Evolutionary conservation across 75 land plant genomes (phyloP), one percentile per base, ranked within the genome.

Genomic region (Ceratopteris richardii): DNA sequence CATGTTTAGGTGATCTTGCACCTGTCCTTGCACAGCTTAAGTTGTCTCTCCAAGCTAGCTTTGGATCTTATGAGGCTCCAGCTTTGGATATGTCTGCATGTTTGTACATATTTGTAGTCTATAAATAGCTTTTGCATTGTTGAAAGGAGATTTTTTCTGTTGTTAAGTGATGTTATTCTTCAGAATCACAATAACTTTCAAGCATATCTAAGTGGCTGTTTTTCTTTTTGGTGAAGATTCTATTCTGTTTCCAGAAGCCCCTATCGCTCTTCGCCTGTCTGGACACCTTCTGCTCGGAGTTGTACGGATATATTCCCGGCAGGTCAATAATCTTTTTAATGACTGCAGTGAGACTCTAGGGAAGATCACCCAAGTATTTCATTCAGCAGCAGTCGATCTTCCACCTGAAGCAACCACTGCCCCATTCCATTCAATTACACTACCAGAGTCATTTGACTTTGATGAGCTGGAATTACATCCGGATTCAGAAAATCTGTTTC

Each of bases 401-500:
- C 97, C 97, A n/a, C 99, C 99, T 18, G 99, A 87, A 76, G 84
- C 88, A 65, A 73, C 96, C 11, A 95, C 91, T 57, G 99, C 99
- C 14, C 99, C 99, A 40, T 95, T 90, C 60, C 88, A 95, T 56
- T 84, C 96, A 12, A 90, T 95, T 23, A 95, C 99, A 43, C 74
- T 95, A 43, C 99, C 99, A 40, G 99, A 95, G 57, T 86, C 87
- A 24, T 95, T 95, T 79, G 92, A 95, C 66, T 83, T 95, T 66
- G 99, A 95, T 78, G 97, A 95, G 64, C 78, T 95, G 61, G 99
- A 90, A 72, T 73, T 90, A 24, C 27, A 24, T 24, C 54, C 18
- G 29, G 54, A 52, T 52, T 90, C 90, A 37, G 86, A 83, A 44
- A 74, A 47, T 59, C 72, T 70, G 1, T 68, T 80, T 37, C 37